Percentiles rank a stretch among this genome's conserved stretches.
phyloP scores from a whole-genome alignment of 176 grass and related monocot species.

The Raddia distichophylla region DNA sequence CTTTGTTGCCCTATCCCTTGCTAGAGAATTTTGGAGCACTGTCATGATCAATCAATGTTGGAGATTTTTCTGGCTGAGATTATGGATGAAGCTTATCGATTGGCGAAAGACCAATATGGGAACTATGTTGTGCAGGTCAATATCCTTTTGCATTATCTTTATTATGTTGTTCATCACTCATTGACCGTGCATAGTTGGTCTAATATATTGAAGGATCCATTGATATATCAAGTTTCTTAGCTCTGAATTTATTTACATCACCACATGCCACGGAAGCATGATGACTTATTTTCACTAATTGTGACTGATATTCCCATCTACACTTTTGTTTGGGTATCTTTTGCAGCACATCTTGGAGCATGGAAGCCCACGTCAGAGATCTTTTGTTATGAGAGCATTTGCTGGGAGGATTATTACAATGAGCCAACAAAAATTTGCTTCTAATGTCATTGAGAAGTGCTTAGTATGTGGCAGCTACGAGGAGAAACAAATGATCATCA shows the following conservation, averaged over 20 bases:
- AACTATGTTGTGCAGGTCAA: slow-evolving; percentile 34
- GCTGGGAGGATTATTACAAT: not conserved
- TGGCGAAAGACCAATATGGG: not conserved
- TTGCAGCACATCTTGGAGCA: slow-evolving; percentile 18
- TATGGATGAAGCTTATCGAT: slow-evolving; percentile 2
- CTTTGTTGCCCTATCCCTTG: not conserved
- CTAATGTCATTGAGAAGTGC: slow-evolving; percentile 29
- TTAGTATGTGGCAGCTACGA: not conserved
- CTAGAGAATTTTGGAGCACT: slow-evolving; percentile 17
- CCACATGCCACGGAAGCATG: not conserved
- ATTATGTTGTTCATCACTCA: not conserved
- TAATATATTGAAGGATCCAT: not conserved
- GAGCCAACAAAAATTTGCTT: slow-evolving; percentile 10
- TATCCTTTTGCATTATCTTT: not conserved
- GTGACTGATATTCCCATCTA: not conserved
- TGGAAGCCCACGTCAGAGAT: not conserved
- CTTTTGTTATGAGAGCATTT: not conserved
- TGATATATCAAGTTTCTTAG: not conserved
- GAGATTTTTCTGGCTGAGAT: not conserved
- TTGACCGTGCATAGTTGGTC: not conserved
- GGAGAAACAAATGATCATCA: not conserved
- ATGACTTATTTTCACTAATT: not conserved
- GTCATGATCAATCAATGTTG: not conserved
- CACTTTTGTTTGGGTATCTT: not conserved
- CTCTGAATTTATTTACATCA: not conserved